Evolutionary conservation across 768 basidiomycete genomes (phyloP), one percentile per base, ranked within the genome.

Genomic region (Gymnopilus dilepis): DNA sequence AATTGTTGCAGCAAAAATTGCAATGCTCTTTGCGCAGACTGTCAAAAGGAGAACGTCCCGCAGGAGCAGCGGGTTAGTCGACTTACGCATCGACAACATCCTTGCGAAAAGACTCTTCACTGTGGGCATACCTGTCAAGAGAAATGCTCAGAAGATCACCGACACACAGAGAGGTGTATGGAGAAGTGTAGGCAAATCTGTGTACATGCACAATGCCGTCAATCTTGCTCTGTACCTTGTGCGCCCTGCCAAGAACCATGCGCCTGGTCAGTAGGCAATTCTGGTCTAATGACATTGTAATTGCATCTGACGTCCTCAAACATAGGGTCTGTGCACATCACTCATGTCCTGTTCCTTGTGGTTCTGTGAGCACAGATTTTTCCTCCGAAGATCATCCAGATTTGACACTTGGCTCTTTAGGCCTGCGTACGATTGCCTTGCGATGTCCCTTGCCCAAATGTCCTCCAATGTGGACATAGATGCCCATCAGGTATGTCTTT

Each of bases 361-460:
- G 89, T 13, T 88, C 88, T 4, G 89, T 89, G 59, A 74, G 87
- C n/a, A 77, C 11, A 28, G 43, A 34, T 22, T 15, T 21, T 28
- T 30, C 38, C 22, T 19, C 53, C 22, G 2, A 9, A n/a, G 7
- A 31, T n/a, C 54, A 6, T 15, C 33, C 7, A 26, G 28, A n/a
- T 4, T 15, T 62, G 37, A 55, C 41, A 30, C 63, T 11, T 58
- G 41, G 3, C 41, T 30, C 30, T n/a, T 4, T 50, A 90, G 89
- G 78, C 87, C 21, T 92, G 90, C 69, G 76, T 83, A 3, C 80
- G 88, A 3, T 69, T 89, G 1, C 90, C 90, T 2, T 90, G 89
- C 63, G 85, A 91, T 61, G 56, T 70, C 47, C 80, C 78, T 0
- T 91, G 90, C 59, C 64, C 72, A 13, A 76, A 76, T 12, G n/a